Conservation (phyloP, 192 early-diverging fungal species). For the Thamnidium elegans region DNA sequence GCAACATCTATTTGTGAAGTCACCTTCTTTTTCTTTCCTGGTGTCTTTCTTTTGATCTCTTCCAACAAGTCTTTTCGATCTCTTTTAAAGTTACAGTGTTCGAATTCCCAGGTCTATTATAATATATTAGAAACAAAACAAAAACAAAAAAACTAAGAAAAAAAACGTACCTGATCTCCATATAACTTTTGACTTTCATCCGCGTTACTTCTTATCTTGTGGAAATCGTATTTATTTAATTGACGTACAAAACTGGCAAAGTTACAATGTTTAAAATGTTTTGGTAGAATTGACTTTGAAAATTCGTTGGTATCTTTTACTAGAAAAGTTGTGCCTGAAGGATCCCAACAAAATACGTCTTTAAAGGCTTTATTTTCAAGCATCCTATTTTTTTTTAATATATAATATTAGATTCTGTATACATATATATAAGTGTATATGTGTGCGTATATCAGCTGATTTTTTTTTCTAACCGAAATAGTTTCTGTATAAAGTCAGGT, state of each 20-base stretch:
- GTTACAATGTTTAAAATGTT: conserved; percentile 72
- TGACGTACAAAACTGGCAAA: conserved; percentile 71
- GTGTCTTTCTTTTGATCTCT: conserved; percentile 22
- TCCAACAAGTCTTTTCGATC: conserved; percentile 19
- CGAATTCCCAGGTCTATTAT: conserved; percentile 18
- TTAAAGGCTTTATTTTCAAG: conserved; percentile 60
- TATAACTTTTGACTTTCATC: conserved; percentile 46
- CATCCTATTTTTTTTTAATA: conserved; percentile 51
- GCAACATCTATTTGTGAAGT: background rate
- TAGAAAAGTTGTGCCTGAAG: conserved; percentile 63
- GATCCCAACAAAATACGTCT: conserved; percentile 60
- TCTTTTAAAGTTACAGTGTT: conserved; percentile 13
- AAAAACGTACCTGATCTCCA: conserved; percentile 48
- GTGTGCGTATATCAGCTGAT: background rate
- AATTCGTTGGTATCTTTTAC: conserved; percentile 73
- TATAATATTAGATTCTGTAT: conserved; percentile 2
- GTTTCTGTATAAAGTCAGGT: conserved; percentile 25
- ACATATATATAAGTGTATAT: too few species aligned
- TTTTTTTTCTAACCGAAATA: conserved; percentile 12
- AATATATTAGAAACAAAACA: background rate
- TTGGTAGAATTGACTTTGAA: conserved; percentile 59
- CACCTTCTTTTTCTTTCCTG: conserved; percentile 14
- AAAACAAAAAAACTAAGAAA: background rate
- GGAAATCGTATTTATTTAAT: conserved; percentile 78
- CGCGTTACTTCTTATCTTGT: conserved; percentile 60